Base-by-base conservation (phyloP, 2,329 filamentous ascomycete genomes). In the Capronia coronata region DNA sequence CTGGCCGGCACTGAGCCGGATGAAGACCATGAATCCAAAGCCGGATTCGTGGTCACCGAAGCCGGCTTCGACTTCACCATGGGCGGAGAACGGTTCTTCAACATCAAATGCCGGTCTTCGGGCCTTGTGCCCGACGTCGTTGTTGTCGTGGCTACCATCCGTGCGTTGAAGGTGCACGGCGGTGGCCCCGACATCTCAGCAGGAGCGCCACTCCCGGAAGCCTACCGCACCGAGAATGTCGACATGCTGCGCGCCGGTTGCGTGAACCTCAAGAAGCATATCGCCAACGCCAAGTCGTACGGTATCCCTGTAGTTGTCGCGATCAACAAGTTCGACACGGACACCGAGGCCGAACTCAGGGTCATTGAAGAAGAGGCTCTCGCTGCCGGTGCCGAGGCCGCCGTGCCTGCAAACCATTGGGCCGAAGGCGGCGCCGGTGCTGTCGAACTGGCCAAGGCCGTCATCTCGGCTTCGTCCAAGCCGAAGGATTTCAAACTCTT, bases 41-140 rank as follows among this genome's bases (percentile, higher is more conserved):
- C 86, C 23, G 93, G 93, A 8, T 97, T 93, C 62, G 91, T 96
- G 18, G 83, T 98, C 30, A 98, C 93, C 1, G 93, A 98, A 70
- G 91, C 93, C 46, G 93, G 93, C 8, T 98, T 98, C 68, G 93
- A 98, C 71, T 98, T 98, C 73, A 97, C 93, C 63, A 98, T 98
- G 93, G 93, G 93, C 58, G 93, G 93, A 56, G 93, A 98, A 77
- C 86, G 93, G 45, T 98, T 98, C 78, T 97, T 98, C 82, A 97
- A 98, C 75, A 97, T 98, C 77, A 98, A 98, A 78, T 97, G 93
- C 74, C 86, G 93, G 53, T 86, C 89, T 8, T 96, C 91, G 4
- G 91, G 91, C 19, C 83, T 98, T 39, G 81, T 88, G 2, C 93
- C 93, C 1, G 93, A 98, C 64, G 87, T 89, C 1, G 90, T 95